Conservation (phyloP, 2,329 filamentous ascomycete species). For the Dothiorella sarmentorum region DNA sequence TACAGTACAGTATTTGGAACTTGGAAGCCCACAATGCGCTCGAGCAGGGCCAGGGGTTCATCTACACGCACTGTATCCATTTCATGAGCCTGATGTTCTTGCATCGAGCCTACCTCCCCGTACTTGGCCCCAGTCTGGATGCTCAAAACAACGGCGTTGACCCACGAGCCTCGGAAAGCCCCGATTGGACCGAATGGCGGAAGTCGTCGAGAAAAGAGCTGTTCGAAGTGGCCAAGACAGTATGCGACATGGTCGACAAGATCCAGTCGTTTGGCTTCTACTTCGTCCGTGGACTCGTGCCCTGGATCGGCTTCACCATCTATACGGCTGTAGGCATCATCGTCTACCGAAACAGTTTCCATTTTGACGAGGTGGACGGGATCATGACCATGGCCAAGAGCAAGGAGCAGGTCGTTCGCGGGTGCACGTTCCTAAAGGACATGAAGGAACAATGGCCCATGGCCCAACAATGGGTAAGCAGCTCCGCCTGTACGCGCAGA, state of each 20-base stretch:
- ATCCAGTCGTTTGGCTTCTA: conserved; percentile 41
- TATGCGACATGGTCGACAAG: conserved; percentile 41
- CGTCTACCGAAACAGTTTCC: conserved; percentile 39
- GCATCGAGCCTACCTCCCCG: conserved; percentile 39
- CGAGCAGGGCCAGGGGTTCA: conserved; percentile 41
- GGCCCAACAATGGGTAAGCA: conserved; percentile 38
- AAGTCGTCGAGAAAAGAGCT: conserved; percentile 35
- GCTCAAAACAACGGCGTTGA: not conserved
- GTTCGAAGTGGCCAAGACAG: conserved; percentile 35
- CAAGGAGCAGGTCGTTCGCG: conserved; percentile 33
- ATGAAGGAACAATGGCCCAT: conserved; percentile 43
- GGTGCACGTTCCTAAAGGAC: conserved; percentile 38
- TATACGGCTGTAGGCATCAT: conserved; percentile 41
- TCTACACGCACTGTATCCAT: conserved; percentile 42
- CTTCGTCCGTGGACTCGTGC: conserved; percentile 39
- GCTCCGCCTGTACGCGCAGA: not conserved
- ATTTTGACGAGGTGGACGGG: conserved; percentile 29
- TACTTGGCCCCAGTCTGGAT: conserved; percentile 34
- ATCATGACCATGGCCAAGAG: conserved; percentile 30
- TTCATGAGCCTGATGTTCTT: conserved; percentile 44
- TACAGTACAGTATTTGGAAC: conserved; percentile 38
- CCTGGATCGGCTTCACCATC: conserved; percentile 43
- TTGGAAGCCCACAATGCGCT: conserved; percentile 41
- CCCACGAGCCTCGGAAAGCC: not conserved
- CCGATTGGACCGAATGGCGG: conserved; percentile 35